Base-by-base conservation (phyloP, 257 asterid genomes). In the Jacaranda copaia region DNA sequence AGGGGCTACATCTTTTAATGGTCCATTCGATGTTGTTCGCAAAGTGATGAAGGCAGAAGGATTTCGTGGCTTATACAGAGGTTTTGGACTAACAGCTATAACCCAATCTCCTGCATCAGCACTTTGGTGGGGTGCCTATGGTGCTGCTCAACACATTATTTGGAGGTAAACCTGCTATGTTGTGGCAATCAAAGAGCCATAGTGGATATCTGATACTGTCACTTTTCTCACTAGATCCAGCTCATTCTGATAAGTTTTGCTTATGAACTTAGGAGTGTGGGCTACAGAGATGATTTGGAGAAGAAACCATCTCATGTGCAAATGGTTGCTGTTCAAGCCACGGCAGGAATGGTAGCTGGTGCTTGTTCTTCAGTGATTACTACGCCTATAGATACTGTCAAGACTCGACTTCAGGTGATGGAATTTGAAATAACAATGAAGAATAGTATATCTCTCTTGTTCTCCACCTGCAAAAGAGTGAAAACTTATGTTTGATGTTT, bases 91-190 rank as follows among this genome's bases (percentile, higher is more conserved):
- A 70, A 92, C 97, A 42, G 92, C 89, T 70, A 61, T 84, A 59
- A 84, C 88, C 6, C 99, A 92, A 77, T 70, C 99, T 68, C 94
- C 99, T 80, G 99, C 98, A 76, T 84, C 93, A 8, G 99, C 99
- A 16, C 94, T 95, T 60, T 95, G 99, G 99, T 95, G 98, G 99
- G 97, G 96, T 81, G 89, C 93, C 55, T 95, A 95, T 76, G 98
- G 96, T 74, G 77, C 93, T 51, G 90, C 99, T 20, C 98, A 95
- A 68, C 96, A 92, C 79, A 77, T 85, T 51, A 86, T 89, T 39
- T 95, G 99, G 99, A 87, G 97, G 98, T 92, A 87, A 40, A 40
- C 49, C 43, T 36, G 52, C 61, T 63, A 12, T 74, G 56, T 18
- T 60, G 20, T 61, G 59, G 12, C 39, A 43, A 51, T 43, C 48